Evolutionary conservation across 495 filamentous ascomycete genomes (phyloP).

Genomic region (Xylaria telfairii): DNA sequence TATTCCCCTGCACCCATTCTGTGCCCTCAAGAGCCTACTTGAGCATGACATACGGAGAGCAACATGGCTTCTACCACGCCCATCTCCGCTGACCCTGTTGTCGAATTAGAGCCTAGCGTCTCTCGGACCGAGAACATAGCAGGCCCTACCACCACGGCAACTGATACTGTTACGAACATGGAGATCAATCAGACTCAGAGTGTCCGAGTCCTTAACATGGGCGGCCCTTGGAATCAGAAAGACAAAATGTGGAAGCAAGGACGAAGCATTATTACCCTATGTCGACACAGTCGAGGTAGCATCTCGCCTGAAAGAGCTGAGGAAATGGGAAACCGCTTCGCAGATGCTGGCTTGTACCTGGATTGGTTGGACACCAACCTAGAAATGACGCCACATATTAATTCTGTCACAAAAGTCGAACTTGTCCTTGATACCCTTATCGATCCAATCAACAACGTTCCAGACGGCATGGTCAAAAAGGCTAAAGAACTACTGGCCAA

Average conservation of each 20-base stretch:
- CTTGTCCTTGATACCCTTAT: conserved; percentile 12
- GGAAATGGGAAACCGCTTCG: conserved; percentile 7
- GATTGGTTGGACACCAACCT: conserved; percentile 28
- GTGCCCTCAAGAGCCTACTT: not conserved
- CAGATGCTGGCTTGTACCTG: conserved; percentile 22
- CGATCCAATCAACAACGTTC: not conserved
- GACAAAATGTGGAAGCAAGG: not conserved
- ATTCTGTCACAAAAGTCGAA: not conserved
- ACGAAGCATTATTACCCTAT: conserved; percentile 9
- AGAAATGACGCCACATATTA: conserved; percentile 30
- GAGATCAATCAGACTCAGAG: not conserved
- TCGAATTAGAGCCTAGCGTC: not conserved
- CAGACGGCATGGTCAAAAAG: conserved; percentile 16
- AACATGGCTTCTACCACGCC: conserved; percentile 6
- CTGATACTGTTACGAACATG: not conserved
- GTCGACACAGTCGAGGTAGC: not conserved
- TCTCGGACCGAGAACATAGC: not conserved
- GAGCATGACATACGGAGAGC: not conserved
- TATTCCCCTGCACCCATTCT: not conserved
- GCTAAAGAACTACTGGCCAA: conserved; percentile 16
- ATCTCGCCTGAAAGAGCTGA: not conserved
- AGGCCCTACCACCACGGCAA: not conserved
- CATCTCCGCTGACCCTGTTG: not conserved
- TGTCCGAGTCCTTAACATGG: conserved; percentile 20
- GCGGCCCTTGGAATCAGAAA: not conserved